Evolutionary conservation across 129 eudicot genomes (phyloP).

Genomic region (Scalesia atractyloides): DNA sequence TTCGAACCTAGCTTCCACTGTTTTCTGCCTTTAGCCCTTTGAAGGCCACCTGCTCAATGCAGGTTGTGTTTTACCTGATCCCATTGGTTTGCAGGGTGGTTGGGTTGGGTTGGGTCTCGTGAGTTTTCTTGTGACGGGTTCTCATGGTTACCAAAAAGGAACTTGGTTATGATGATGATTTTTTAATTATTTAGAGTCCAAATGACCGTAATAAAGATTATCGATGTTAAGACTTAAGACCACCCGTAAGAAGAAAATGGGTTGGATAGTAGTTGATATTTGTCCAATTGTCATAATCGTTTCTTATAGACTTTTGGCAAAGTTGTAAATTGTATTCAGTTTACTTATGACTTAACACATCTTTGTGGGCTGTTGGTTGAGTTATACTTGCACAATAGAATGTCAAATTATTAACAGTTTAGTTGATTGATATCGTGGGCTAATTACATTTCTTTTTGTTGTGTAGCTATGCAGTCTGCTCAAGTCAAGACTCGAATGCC

Average conservation of each 20-base stretch:
- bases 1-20: no score
- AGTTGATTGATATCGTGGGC: neutral
- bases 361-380: neutral
- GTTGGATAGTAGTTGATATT: neutral
- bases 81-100: no score
- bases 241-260: neutral
- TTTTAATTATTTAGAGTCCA: neutral
- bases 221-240: conserved; percentile 5
- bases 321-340: neutral
- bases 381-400: conserved; percentile 1
- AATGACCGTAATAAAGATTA: neutral
- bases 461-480: conserved; percentile 76
- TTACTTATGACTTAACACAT: neutral
- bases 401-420: neutral
- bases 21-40: no score
- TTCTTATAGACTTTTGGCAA: neutral
- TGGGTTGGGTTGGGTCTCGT: no score
- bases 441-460: neutral
- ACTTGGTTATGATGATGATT: neutral
- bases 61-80: no score
- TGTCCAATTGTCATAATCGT: neutral
- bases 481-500: conserved; percentile 77
- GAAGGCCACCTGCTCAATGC: no score
- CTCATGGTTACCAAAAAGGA: no score
- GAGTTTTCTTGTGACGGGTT: no score